Evolutionary conservation across 169 alveolate species (phyloP).

Genomic region (Cryptosporidium sp.): DNA sequence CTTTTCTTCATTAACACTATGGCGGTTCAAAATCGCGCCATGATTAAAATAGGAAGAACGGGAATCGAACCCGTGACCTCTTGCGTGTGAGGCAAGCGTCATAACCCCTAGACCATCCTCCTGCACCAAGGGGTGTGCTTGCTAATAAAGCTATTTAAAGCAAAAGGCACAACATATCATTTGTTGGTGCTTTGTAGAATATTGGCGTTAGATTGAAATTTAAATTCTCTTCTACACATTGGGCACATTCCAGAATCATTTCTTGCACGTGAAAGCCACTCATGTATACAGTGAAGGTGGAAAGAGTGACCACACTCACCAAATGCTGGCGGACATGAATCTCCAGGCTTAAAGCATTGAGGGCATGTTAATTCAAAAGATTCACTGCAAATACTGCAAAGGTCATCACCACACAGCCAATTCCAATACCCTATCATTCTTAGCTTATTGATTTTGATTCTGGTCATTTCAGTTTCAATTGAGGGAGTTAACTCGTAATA

Average conservation of each 20-base stretch:
- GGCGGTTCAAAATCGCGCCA: not conserved
- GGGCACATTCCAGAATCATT: constrained; percentile 78
- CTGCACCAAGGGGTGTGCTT: constrained; percentile 40
- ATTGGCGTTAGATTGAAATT: constrained; percentile 37
- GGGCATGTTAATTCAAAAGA: constrained; percentile 85
- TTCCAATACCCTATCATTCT: constrained; percentile 86
- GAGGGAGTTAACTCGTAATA: not conserved
- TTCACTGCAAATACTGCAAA: constrained; percentile 85
- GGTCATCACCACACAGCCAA: constrained; percentile 85
- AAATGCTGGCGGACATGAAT: constrained; percentile 86
- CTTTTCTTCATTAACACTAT: too few species aligned
- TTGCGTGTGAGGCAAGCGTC: constrained; percentile 97
- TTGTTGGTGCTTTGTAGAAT: not conserved
- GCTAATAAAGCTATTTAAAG: not conserved
- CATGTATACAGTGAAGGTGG: constrained; percentile 86
- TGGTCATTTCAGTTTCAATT: constrained; percentile 60
- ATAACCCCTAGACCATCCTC: constrained; percentile 96
- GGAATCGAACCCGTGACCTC: constrained; percentile 98
- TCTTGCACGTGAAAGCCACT: constrained; percentile 80
- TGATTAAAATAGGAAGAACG: constrained; percentile 82
- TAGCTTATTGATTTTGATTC: constrained; percentile 82
- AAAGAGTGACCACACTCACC: constrained; percentile 87
- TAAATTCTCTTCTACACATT: constrained; percentile 79
- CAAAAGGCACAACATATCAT: not conserved
- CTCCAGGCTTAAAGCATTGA: constrained; percentile 84